Conservation (phyloP, 192 early-diverging fungal genomes). For the Umbelopsis vinacea region DNA sequence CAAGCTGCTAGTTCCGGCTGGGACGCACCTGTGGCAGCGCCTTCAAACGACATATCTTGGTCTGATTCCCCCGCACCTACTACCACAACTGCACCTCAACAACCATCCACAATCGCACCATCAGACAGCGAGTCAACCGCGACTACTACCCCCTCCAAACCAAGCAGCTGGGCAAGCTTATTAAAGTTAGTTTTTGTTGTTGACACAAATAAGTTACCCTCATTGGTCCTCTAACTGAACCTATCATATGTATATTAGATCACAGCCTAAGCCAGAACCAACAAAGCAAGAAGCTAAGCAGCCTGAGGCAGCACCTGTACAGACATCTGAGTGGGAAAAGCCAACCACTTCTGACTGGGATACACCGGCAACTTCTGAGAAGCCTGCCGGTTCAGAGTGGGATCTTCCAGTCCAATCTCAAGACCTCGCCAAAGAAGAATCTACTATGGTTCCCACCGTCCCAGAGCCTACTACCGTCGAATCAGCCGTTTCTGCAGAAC, state of each 20-base stretch:
- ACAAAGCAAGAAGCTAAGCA: conserved; percentile 35
- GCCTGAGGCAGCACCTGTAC: conserved; percentile 36
- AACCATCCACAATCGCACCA: not conserved
- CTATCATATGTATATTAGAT: conserved; percentile 23
- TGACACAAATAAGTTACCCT: not conserved
- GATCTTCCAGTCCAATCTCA: conserved; percentile 24
- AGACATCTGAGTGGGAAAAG: conserved; percentile 26
- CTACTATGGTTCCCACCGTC: conserved; percentile 21
- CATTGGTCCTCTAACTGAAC: not conserved
- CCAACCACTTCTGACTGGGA: conserved; percentile 19
- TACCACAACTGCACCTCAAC: conserved; percentile 27
- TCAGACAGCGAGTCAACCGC: conserved; percentile 25
- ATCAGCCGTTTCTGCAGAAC: conserved; percentile 29
- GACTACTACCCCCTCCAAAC: conserved; percentile 21
- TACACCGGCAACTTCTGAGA: not conserved
- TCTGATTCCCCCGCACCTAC: conserved; percentile 20
- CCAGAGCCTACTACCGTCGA: conserved; percentile 25
- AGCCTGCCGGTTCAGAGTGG: conserved; percentile 23
- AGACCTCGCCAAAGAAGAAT: conserved; percentile 25
- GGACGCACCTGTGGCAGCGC: conserved; percentile 19
- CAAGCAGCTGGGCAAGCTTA: conserved; percentile 45
- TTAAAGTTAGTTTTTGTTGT: conserved; percentile 32
- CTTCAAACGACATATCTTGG: conserved; percentile 26
- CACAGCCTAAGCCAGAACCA: conserved; percentile 51
- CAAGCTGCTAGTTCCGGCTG: conserved; percentile 18